Evolutionary conservation across 306 rosid genomes (phyloP).

Genomic region (Lathyrus tuberosus): DNA sequence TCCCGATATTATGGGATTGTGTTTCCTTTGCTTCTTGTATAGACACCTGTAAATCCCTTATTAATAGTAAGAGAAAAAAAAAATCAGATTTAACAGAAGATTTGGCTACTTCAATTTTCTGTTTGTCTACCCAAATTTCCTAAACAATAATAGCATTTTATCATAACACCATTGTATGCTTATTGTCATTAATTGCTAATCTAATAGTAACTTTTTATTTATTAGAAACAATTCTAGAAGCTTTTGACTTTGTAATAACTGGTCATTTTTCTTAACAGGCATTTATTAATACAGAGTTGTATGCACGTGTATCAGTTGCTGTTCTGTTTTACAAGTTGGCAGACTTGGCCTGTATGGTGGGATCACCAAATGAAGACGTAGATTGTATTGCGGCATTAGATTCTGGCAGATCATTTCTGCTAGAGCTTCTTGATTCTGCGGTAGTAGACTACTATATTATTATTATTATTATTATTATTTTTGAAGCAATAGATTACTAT

Average conservation of each 20-base stretch:
- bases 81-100: not conserved
- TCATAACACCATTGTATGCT: slow-evolving; percentile 34
- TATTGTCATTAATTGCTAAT: slow-evolving; percentile 31
- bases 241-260: slow-evolving; percentile 31
- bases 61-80: not conserved
- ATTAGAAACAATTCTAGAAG: slow-evolving; percentile 22
- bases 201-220: not conserved
- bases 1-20: not conserved
- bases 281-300: slow-evolving; percentile 92
- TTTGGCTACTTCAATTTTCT: slow-evolving; percentile 27
- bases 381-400: slow-evolving; percentile 59
- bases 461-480: slow-evolving; percentile 5
- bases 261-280: slow-evolving; percentile 58
- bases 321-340: slow-evolving; percentile 85
- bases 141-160: slow-evolving; percentile 20
- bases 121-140: slow-evolving; percentile 10
- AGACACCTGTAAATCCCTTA: not conserved
- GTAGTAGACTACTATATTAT: slow-evolving; percentile 49
- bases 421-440: slow-evolving; percentile 86
- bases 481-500: slow-evolving; percentile 13
- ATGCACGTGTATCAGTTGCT: slow-evolving; percentile 96
- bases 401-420: slow-evolving; percentile 80
- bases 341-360: slow-evolving; percentile 57
- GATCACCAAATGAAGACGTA: slow-evolving; percentile 51
- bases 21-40: slow-evolving; percentile 2